These are phyloP conservation scores for Pilatotrama ljubarskyi DNA, from an alignment of 768 basidiomycete genomes.

Conservation along the genomic window DNA sequence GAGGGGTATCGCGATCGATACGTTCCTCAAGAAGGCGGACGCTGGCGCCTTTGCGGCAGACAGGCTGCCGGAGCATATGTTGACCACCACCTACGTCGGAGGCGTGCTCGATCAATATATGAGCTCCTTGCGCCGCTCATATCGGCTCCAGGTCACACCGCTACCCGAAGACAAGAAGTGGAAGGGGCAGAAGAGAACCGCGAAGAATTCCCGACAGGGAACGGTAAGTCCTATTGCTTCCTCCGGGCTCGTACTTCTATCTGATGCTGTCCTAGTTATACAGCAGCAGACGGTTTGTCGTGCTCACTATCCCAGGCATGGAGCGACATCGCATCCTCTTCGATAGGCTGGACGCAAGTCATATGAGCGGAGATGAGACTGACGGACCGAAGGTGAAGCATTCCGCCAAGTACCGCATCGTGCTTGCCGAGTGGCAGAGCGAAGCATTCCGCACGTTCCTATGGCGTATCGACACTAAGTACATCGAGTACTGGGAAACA, in stretches of 20 bases:
- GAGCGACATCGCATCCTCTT: background rate
- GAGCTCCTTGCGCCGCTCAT: background rate
- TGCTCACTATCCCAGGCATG: no score
- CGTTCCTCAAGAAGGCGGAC: background rate
- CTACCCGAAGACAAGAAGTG: no score
- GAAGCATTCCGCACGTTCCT: background rate
- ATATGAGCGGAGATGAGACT: slow-evolving; percentile 10
- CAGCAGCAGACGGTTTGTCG: no score
- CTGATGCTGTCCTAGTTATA: no score
- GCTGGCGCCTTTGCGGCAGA: background rate
- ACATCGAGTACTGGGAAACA: background rate
- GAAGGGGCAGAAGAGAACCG: background rate
- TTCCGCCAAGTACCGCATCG: background rate
- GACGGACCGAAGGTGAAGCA: background rate
- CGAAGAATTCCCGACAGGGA: background rate
- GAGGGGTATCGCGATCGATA: background rate
- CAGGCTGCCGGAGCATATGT: background rate
- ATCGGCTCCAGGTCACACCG: background rate
- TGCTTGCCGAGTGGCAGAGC: slow-evolving; percentile 4
- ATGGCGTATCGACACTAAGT: background rate
- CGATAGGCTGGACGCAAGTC: background rate
- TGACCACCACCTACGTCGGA: background rate
- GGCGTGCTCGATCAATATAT: background rate
- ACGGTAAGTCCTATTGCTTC: background rate
- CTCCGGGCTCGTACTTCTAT: background rate